A percentile compares a stretch with the other conserved stretches of the same genome.
These are phyloP conservation scores for Prunus mongolica DNA, from an alignment of 306 rosid genomes.

Conservation along the genomic window DNA sequence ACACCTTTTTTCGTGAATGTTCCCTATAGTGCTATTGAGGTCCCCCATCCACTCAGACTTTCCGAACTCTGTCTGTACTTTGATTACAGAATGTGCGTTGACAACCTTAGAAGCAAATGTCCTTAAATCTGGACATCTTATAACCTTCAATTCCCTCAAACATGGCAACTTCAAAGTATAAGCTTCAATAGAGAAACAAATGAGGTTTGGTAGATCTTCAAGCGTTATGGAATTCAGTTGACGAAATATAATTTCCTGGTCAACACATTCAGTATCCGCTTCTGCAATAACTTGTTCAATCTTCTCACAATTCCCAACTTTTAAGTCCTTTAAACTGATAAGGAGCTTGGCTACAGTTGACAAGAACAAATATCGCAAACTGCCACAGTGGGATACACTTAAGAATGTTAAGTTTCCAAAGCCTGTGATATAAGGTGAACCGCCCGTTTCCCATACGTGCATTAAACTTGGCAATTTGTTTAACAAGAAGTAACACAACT, in stretches of 20 bases:
- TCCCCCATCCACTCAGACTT: not conserved
- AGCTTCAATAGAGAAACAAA: not conserved
- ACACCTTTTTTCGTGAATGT: not conserved
- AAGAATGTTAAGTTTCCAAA: not conserved
- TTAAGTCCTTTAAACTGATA: not conserved
- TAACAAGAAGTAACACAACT: fast-evolving
- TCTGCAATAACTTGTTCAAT: not conserved
- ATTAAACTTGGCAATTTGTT: fast-evolving
- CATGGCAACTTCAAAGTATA: not conserved
- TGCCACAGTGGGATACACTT: fast-evolving
- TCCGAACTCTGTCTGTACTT: not conserved
- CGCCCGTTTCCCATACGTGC: not conserved
- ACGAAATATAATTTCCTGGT: not conserved
- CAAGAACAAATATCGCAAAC: not conserved
- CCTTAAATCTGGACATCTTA: fast-evolving
- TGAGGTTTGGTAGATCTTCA: not conserved
- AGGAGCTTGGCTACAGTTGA: not conserved
- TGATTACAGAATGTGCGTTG: not conserved
- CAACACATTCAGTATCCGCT: not conserved
- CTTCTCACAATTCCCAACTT: fast-evolving
- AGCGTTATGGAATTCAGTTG: not conserved
- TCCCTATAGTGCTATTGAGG: not conserved
- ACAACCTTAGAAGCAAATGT: not conserved
- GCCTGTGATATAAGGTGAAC: not conserved
- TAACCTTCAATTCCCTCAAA: not conserved